Percentiles rank a stretch among this genome's conserved stretches.
phyloP scores from a whole-genome alignment of 1,284 basidiomycete genomes.

The Microbotryum lychnidis-dioicae region DNA sequence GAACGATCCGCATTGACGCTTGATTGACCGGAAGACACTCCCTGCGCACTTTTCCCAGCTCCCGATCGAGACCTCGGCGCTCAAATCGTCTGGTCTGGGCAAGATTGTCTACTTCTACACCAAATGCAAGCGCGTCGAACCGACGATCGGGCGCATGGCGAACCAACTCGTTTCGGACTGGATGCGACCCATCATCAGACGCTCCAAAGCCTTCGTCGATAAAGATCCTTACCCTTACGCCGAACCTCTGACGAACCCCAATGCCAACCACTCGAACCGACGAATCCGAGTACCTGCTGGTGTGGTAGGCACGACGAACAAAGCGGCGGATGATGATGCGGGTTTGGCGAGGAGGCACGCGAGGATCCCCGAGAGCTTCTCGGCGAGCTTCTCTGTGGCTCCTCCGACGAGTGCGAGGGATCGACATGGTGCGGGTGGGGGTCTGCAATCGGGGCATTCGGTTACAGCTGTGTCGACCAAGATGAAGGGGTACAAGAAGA shows the following conservation, averaged over 20 bases:
- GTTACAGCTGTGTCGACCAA: constrained; percentile 15
- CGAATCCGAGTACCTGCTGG: background rate
- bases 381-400: constrained; percentile 20
- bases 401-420: constrained; percentile 8
- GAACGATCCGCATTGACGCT: constrained; percentile 4
- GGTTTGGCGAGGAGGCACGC: constrained; percentile 17
- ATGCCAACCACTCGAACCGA: constrained; percentile 10
- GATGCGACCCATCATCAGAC: constrained; percentile 88
- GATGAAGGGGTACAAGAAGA: constrained; percentile 29
- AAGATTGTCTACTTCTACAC: constrained; percentile 92
- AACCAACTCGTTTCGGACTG: constrained; percentile 75
- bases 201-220: constrained; percentile 74
- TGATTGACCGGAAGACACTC: background rate
- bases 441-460: constrained; percentile 3
- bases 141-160: constrained; percentile 69
- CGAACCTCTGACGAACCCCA: constrained; percentile 47
- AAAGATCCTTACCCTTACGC: constrained; percentile 36
- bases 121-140: constrained; percentile 78
- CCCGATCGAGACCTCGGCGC: constrained; percentile 82
- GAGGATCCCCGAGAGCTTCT: constrained; percentile 24
- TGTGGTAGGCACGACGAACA: background rate
- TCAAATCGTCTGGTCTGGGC: constrained; percentile 89
- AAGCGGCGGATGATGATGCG: background rate
- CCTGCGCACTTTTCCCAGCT: constrained; percentile 46
- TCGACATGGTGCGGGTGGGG: background rate